phyloP scores from a whole-genome alignment of 495 filamentous ascomycete species.

The Tuber indicum region DNA sequence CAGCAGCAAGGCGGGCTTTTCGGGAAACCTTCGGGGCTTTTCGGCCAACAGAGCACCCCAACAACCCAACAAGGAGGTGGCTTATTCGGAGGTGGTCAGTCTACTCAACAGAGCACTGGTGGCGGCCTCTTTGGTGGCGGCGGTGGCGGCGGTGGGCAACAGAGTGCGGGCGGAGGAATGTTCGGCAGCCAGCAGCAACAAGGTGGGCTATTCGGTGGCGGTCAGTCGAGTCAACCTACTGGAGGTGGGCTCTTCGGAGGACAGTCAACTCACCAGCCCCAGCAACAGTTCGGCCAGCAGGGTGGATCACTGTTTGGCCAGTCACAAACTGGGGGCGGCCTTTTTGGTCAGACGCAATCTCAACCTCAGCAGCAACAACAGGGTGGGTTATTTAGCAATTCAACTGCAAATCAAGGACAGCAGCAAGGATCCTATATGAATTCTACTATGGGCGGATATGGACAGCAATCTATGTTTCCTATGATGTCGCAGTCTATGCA shows the following conservation, averaged over 20 bases:
- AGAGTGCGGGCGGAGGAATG: slow-evolving; percentile 42
- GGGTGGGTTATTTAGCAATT: slow-evolving; percentile 14
- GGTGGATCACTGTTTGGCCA: slow-evolving; percentile 36
- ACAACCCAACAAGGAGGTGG: slow-evolving; percentile 39
- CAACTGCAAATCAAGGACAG: slow-evolving; percentile 26
- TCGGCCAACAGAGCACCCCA: slow-evolving; percentile 29
- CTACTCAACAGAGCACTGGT: slow-evolving; percentile 35
- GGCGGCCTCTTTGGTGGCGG: slow-evolving; percentile 38
- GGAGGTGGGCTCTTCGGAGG: slow-evolving; percentile 7
- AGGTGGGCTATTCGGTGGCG: slow-evolving; percentile 43
- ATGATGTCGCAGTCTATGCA: neutral
- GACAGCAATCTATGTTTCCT: neutral
- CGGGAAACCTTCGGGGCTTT: slow-evolving; percentile 28
- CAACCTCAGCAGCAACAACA: slow-evolving; percentile 24
- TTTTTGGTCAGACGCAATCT: slow-evolving; percentile 24
- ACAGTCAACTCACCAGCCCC: slow-evolving; percentile 45
- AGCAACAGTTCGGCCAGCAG: slow-evolving; percentile 42
- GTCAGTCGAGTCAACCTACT: slow-evolving; percentile 45
- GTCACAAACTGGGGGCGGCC: slow-evolving; percentile 38
- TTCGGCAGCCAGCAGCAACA: slow-evolving; percentile 43
- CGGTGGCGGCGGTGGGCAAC: slow-evolving; percentile 17
- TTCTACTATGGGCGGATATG: slow-evolving; percentile 3
- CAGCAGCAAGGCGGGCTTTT: slow-evolving; percentile 44
- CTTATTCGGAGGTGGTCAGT: slow-evolving; percentile 43
- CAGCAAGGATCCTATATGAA: slow-evolving; percentile 8